Percentiles rank a stretch among this genome's conserved stretches.
phyloP scores from a whole-genome alignment of 2,329 filamentous ascomycete species.

The Trichoderma cornu-damae region DNA sequence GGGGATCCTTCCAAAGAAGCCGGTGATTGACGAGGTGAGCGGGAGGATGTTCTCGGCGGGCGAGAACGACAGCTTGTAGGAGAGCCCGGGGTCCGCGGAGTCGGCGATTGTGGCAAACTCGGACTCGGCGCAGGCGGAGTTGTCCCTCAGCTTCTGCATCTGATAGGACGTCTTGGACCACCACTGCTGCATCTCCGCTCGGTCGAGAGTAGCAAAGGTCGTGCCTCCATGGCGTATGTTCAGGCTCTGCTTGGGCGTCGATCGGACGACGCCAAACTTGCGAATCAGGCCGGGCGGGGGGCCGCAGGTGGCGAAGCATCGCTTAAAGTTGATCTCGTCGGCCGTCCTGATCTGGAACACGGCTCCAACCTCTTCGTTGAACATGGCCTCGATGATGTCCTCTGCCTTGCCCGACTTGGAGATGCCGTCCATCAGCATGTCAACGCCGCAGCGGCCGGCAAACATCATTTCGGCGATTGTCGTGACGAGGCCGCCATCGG shows the following conservation, averaged over 20 bases:
- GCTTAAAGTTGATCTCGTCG: constrained; percentile 78
- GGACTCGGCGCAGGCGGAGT: constrained; percentile 76
- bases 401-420: constrained; percentile 57
- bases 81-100: constrained; percentile 72
- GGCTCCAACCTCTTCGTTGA: constrained; percentile 94
- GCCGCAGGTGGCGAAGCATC: constrained; percentile 86
- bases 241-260: constrained; percentile 66
- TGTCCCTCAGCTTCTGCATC: constrained; percentile 88
- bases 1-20: constrained; percentile 54
- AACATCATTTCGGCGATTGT: constrained; percentile 98
- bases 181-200: constrained; percentile 72
- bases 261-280: constrained; percentile 74
- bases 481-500: constrained; percentile 86
- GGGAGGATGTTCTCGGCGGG: constrained; percentile 73
- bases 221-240: constrained; percentile 67
- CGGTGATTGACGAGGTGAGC: constrained; percentile 41
- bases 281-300: constrained; percentile 75
- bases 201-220: constrained; percentile 62
- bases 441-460: constrained; percentile 82
- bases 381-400: constrained; percentile 69
- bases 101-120: constrained; percentile 75
- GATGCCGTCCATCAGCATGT: constrained; percentile 75
- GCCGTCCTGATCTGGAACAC: constrained; percentile 89
- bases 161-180: constrained; percentile 87
- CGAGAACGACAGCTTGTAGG: constrained; percentile 76